A percentile compares a stretch with the other conserved stretches of the same genome.
Evolutionary conservation across 148 eudicot species (phyloP).

Genomic region (Silene latifolia): DNA sequence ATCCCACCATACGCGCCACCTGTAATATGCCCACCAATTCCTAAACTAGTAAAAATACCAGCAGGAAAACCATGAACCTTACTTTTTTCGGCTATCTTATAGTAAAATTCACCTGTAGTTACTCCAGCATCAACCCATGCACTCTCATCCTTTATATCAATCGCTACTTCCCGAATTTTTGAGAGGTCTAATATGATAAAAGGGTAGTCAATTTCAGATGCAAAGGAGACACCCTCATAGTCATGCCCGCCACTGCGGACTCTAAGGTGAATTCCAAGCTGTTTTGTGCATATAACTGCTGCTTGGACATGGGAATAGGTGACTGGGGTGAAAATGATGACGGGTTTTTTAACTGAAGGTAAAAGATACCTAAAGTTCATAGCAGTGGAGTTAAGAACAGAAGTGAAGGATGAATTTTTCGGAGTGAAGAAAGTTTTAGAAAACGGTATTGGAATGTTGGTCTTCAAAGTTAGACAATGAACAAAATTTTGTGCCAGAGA

Average conservation of each 20-base stretch:
- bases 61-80: slow-evolving; percentile 32
- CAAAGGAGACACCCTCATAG: slow-evolving; percentile 31
- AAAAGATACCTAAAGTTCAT: slow-evolving; percentile 27
- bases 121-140: slow-evolving; percentile 33
- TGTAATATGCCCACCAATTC: slow-evolving; percentile 33
- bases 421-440: slow-evolving; percentile 21
- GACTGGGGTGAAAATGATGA: slow-evolving; percentile 21
- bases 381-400: slow-evolving; percentile 26
- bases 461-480: slow-evolving; percentile 21
- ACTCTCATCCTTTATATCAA: slow-evolving; percentile 13
- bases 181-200: slow-evolving; percentile 27
- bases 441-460: slow-evolving; percentile 18
- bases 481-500: slow-evolving; percentile 13
- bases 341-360: slow-evolving; percentile 27
- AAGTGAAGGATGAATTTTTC: slow-evolving; percentile 8
- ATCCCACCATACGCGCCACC: slow-evolving; percentile 34
- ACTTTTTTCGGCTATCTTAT: slow-evolving; percentile 23
- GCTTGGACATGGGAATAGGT: slow-evolving; percentile 27
- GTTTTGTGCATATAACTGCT: slow-evolving; percentile 29
- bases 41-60: slow-evolving; percentile 28
- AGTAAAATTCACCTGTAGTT: slow-evolving; percentile 30
- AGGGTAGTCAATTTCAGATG: slow-evolving; percentile 20
- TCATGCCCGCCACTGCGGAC: slow-evolving; percentile 34
- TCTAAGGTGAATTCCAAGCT: slow-evolving; percentile 21
- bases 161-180: slow-evolving; percentile 14